Evolutionary conservation across 495 filamentous ascomycete species (phyloP).

Genomic region (Annulohypoxylon bovei): DNA sequence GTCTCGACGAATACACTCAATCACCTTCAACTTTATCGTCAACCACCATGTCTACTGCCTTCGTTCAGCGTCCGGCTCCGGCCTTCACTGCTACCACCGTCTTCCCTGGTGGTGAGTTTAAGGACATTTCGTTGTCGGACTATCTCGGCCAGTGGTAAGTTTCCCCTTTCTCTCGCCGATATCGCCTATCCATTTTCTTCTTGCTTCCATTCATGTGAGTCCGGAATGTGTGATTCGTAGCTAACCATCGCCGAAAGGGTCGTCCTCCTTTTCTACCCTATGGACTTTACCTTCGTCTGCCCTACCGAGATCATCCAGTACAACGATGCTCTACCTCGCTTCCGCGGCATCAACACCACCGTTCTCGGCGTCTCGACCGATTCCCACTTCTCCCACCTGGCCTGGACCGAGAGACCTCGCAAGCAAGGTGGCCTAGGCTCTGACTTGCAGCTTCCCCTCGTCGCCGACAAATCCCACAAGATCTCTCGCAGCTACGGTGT

Average conservation of each 20-base stretch:
- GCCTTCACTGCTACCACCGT: conserved; percentile 59
- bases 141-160: conserved; percentile 48
- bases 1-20: neutral
- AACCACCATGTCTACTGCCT: conserved; percentile 49
- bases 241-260: conserved; percentile 35
- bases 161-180: neutral
- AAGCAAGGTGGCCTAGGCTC: conserved; percentile 65
- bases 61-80: conserved; percentile 64
- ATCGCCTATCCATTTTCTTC: neutral
- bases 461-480: conserved; percentile 66
- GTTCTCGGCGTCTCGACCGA: conserved; percentile 51
- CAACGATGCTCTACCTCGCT: conserved; percentile 49
- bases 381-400: conserved; percentile 62
- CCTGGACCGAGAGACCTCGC: conserved; percentile 62
- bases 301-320: conserved; percentile 62
- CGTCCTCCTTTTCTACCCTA: conserved; percentile 47
- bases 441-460: conserved; percentile 62
- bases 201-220: neutral
- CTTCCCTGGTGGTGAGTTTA: conserved; percentile 57
- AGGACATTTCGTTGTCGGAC: conserved; percentile 52
- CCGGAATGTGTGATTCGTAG: neutral
- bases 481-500: conserved; percentile 65
- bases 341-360: conserved; percentile 44
- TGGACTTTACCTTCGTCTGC: conserved; percentile 61
- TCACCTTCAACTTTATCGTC: neutral